Evolutionary conservation across 1,139 yeast species (phyloP).

Genomic region (Yamadazyma spencermartinsiae): DNA sequence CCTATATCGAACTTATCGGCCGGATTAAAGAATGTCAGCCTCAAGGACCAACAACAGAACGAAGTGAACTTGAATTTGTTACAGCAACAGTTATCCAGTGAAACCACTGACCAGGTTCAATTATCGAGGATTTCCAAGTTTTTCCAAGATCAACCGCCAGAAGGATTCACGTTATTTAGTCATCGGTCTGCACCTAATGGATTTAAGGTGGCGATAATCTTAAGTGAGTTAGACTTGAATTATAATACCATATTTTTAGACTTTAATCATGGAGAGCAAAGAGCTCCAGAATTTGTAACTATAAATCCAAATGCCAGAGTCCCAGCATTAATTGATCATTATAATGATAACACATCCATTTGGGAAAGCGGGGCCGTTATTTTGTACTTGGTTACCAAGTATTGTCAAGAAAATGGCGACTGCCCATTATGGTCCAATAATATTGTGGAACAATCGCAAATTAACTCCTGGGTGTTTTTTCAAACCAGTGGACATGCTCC

Average conservation of each 20-base stretch:
- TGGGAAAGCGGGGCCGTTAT: slow-evolving; percentile 97
- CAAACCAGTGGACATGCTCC: slow-evolving; percentile 98
- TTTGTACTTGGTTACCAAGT: slow-evolving; percentile 70
- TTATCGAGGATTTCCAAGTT: slow-evolving; percentile 68
- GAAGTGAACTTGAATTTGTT: slow-evolving; percentile 40
- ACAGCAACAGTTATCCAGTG: slow-evolving; percentile 45
- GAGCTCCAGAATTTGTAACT: slow-evolving; percentile 89
- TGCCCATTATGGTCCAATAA: slow-evolving; percentile 83
- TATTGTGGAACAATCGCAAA: slow-evolving; percentile 80
- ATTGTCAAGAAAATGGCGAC: slow-evolving; percentile 66
- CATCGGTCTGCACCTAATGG: slow-evolving; percentile 97
- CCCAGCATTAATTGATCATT: slow-evolving; percentile 90
- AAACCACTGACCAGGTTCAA: slow-evolving; percentile 33
- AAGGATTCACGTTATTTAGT: slow-evolving; percentile 84
- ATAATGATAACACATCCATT: slow-evolving; percentile 71
- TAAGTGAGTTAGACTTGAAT: slow-evolving; percentile 77
- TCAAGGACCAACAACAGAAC: slow-evolving; percentile 44
- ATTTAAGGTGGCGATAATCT: slow-evolving; percentile 88
- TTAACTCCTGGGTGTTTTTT: slow-evolving; percentile 87
- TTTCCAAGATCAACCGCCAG: slow-evolving; percentile 75
- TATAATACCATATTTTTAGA: slow-evolving; percentile 86
- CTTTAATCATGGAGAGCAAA: slow-evolving; percentile 85
- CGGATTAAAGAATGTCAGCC: slow-evolving; percentile 48
- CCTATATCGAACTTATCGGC: slow-evolving; percentile 50
- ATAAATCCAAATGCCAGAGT: slow-evolving; percentile 94